Evolutionary conservation across 2,329 filamentous ascomycete genomes (phyloP).

Genomic region (Colletotrichum lentis): DNA sequence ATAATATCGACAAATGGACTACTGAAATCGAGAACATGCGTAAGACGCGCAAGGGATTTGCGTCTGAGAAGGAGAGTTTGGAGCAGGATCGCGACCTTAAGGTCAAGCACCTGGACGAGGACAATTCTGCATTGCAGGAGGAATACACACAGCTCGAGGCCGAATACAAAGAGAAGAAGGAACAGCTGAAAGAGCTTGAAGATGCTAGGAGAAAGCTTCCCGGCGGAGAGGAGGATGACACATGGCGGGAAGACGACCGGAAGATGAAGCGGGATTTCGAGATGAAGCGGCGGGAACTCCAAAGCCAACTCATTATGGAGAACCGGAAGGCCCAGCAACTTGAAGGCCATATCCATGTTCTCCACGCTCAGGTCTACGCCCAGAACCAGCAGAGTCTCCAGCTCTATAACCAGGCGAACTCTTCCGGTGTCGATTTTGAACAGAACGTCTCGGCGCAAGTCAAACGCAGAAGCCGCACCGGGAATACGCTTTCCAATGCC

Average conservation of each 20-base stretch:
- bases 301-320: slow-evolving; percentile 58
- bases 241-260: slow-evolving; percentile 61
- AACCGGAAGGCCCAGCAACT: slow-evolving; percentile 57
- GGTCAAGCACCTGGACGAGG: slow-evolving; percentile 59
- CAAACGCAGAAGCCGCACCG: slow-evolving; percentile 58
- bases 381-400: slow-evolving; percentile 53
- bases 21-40: slow-evolving; percentile 68
- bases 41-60: slow-evolving; percentile 62
- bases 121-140: slow-evolving; percentile 69
- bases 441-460: slow-evolving; percentile 51
- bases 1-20: slow-evolving; percentile 75
- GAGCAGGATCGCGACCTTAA: slow-evolving; percentile 61
- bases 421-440: slow-evolving; percentile 59
- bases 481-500: slow-evolving; percentile 56
- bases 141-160: slow-evolving; percentile 73
- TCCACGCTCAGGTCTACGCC: slow-evolving; percentile 58
- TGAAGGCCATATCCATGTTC: slow-evolving; percentile 56
- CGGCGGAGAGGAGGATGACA: slow-evolving; percentile 68
- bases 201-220: slow-evolving; percentile 71
- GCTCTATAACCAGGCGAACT: slow-evolving; percentile 57
- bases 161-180: slow-evolving; percentile 68
- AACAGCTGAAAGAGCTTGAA: slow-evolving; percentile 76
- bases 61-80: slow-evolving; percentile 61
- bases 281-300: slow-evolving; percentile 60
- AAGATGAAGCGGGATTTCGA: slow-evolving; percentile 66